phyloP scores from a whole-genome alignment of 2,329 filamentous ascomycete species.

The Fusarium siculi region DNA sequence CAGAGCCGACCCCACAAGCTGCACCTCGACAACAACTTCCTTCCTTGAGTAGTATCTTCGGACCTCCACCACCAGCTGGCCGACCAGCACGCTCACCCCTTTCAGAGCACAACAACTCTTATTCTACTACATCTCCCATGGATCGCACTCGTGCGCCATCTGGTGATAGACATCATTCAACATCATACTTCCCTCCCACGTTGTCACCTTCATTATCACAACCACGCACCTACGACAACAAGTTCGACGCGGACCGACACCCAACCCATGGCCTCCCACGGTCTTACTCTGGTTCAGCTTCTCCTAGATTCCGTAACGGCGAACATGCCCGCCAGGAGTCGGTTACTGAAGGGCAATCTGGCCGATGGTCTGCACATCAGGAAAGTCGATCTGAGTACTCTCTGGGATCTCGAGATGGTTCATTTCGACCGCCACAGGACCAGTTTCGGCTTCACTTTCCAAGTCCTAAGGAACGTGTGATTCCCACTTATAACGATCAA shows the following conservation, averaged over 20 bases:
- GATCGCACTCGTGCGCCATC: slow-evolving; percentile 58
- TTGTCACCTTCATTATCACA: slow-evolving; percentile 53
- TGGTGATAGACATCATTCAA: slow-evolving; percentile 52
- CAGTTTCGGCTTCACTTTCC: slow-evolving; percentile 52
- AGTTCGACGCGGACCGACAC: slow-evolving; percentile 56
- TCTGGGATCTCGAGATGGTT: slow-evolving; percentile 54
- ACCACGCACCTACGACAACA: slow-evolving; percentile 59
- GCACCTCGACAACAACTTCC: slow-evolving; percentile 61
- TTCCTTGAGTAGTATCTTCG: slow-evolving; percentile 67
- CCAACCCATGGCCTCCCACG: slow-evolving; percentile 41
- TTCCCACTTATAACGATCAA: slow-evolving; percentile 43
- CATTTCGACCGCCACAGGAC: slow-evolving; percentile 49
- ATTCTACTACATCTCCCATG: slow-evolving; percentile 57
- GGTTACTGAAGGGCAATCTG: slow-evolving; percentile 50
- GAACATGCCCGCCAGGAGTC: slow-evolving; percentile 51
- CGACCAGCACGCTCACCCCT: slow-evolving; percentile 58
- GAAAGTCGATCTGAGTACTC: slow-evolving; percentile 60
- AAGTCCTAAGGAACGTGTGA: slow-evolving; percentile 48
- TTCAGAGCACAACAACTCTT: slow-evolving; percentile 57
- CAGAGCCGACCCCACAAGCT: slow-evolving; percentile 47
- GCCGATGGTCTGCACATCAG: slow-evolving; percentile 53
- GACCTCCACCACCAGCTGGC: slow-evolving; percentile 57
- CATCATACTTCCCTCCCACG: slow-evolving; percentile 60
- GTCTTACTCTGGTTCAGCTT: slow-evolving; percentile 57
- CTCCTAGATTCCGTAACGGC: slow-evolving; percentile 56